Percentiles rank a stretch among this genome's conserved stretches.
Conservation (phyloP, 352 stramenopile species). For the Salisapilia sapeloensis region DNA sequence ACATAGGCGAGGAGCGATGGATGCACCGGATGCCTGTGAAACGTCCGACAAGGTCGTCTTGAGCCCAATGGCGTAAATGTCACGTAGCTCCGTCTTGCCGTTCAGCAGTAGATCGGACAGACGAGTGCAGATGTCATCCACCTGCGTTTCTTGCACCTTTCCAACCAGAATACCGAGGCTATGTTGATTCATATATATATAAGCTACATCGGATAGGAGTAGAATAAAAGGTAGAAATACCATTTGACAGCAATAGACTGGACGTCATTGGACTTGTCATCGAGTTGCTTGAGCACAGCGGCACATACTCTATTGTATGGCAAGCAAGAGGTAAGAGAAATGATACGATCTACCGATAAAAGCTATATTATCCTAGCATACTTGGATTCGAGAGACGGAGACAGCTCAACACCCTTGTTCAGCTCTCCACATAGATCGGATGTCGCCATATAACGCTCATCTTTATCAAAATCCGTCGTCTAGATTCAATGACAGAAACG, state of each 20-base stretch:
- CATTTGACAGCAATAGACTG: slow-evolving; percentile 89
- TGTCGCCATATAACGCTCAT: slow-evolving; percentile 99
- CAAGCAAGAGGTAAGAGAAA: not conserved
- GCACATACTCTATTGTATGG: slow-evolving; percentile 75
- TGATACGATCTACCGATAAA: not conserved
- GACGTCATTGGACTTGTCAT: slow-evolving; percentile 98
- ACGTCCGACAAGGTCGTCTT: slow-evolving; percentile 94
- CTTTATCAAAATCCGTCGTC: slow-evolving; percentile 88
- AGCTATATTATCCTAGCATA: slow-evolving; percentile 11
- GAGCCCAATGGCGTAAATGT: slow-evolving; percentile 98
- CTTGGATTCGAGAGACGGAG: slow-evolving; percentile 68
- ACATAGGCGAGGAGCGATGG: slow-evolving; percentile 58
- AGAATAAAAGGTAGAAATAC: slow-evolving; percentile 6
- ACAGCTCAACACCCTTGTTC: slow-evolving; percentile 85
- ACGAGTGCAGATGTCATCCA: slow-evolving; percentile 95
- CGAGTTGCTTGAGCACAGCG: slow-evolving; percentile 91
- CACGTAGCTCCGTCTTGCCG: slow-evolving; percentile 90
- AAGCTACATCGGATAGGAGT: not conserved
- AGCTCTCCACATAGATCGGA: slow-evolving; percentile 95
- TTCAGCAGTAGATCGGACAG: slow-evolving; percentile 94
- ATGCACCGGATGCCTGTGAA: slow-evolving; percentile 79
- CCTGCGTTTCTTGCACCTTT: slow-evolving; percentile 90
- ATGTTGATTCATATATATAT: no score
- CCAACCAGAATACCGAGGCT: slow-evolving; percentile 90
- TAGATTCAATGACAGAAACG: no score